Conservation (phyloP, 257 asterid species). For the Gentiana straminea region DNA sequence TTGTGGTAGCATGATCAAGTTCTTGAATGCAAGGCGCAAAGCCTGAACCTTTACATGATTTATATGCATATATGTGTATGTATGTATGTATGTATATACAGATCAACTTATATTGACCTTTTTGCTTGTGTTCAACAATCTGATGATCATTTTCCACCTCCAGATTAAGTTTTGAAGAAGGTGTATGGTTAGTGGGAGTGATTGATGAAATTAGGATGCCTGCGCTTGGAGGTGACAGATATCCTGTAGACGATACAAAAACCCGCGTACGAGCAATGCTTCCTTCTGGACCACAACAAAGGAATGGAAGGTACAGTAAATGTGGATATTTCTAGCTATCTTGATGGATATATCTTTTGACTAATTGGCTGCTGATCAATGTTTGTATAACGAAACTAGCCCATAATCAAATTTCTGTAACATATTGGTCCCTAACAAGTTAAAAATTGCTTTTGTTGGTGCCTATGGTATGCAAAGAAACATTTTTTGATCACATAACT, state of each 20-base stretch:
- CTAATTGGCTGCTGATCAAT: not conserved
- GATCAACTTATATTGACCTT: too few species aligned
- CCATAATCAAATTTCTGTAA: too few species aligned
- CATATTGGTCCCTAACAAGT: too few species aligned
- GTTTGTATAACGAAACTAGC: too few species aligned
- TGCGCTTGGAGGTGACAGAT: slow-evolving; percentile 30
- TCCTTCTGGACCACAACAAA: slow-evolving; percentile 73
- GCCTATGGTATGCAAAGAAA: too few species aligned
- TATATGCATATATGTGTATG: too few species aligned
- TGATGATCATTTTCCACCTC: slow-evolving; percentile 16
- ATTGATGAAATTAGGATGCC: slow-evolving; percentile 85
- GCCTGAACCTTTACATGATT: too few species aligned
- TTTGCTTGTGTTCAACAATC: slow-evolving; percentile 2
- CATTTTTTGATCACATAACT: too few species aligned
- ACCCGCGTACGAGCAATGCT: slow-evolving; percentile 60
- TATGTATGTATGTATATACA: too few species aligned
- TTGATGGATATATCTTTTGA: not conserved
- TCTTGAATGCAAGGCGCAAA: too few species aligned
- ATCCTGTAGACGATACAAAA: slow-evolving; percentile 77
- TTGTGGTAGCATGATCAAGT: too few species aligned
- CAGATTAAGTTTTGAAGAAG: slow-evolving; percentile 77
- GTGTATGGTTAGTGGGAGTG: slow-evolving; percentile 85
- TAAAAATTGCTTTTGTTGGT: too few species aligned
- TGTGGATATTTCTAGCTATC: not conserved
- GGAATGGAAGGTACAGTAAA: slow-evolving; percentile 69